A percentile compares a stretch with the other conserved stretches of the same genome.
phyloP scores from a whole-genome alignment of 169 alveolate genomes.

The Cryptosporidium baileyi region DNA sequence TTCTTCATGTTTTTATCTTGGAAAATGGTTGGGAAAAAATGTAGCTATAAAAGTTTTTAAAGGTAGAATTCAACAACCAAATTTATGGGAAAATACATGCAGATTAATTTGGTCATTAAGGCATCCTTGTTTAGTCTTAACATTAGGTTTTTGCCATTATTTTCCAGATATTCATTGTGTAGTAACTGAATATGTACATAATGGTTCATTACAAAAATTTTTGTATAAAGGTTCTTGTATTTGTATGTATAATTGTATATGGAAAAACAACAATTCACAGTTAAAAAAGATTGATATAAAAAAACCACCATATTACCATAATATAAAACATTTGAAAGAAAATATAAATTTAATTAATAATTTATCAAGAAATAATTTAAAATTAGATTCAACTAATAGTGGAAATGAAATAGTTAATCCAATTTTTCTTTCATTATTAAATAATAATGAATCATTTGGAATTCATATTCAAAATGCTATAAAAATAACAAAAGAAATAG shows the following conservation, averaged over 20 bases:
- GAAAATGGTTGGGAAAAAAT: constrained; percentile 62
- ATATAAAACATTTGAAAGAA: too few species aligned
- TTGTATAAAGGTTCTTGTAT: constrained; percentile 30
- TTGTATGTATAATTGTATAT: constrained; percentile 12
- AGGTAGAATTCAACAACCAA: constrained; percentile 15
- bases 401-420: neutral
- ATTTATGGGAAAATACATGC: constrained; percentile 65
- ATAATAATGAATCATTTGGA: constrained; percentile 4
- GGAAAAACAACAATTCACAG: neutral
- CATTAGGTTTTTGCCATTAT: constrained; percentile 48
- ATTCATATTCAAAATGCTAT: constrained; percentile 16
- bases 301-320: neutral
- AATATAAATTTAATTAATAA: neutral
- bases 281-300: neutral
- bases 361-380: neutral
- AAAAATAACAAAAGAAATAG: constrained; percentile 35
- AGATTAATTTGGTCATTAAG: constrained; percentile 58
- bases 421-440: neutral
- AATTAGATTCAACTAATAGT: neutral
- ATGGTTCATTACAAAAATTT: constrained; percentile 35
- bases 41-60: constrained; percentile 37
- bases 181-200: constrained; percentile 46
- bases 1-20: constrained; percentile 45
- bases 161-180: constrained; percentile 55
- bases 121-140: constrained; percentile 54